Percentiles rank a stretch among this genome's conserved stretches.
phyloP scores from a whole-genome alignment of 768 basidiomycete genomes.

The Macrocybe gigantea region DNA sequence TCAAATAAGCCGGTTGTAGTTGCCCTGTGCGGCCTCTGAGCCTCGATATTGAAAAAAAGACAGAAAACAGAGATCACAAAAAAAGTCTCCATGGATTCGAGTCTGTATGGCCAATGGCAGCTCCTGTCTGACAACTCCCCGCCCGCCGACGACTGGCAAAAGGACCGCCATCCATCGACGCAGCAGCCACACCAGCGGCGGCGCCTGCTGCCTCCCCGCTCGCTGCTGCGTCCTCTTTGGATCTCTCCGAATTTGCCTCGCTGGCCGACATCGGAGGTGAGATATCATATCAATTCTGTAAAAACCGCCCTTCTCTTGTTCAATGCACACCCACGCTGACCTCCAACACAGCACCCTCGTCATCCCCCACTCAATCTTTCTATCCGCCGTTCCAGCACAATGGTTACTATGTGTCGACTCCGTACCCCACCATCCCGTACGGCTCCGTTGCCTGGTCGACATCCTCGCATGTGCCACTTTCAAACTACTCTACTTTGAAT shows the following conservation, averaged over 20 bases:
- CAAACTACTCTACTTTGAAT: slow-evolving; percentile 72
- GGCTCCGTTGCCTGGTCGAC: slow-evolving; percentile 39
- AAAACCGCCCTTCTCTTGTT: background rate
- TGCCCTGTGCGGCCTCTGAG: slow-evolving; percentile 20
- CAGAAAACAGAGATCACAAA: slow-evolving; percentile 19
- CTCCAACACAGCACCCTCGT: slow-evolving; percentile 27
- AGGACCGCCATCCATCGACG: slow-evolving; percentile 30
- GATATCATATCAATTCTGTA: slow-evolving; percentile 5
- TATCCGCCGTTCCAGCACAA: slow-evolving; percentile 34
- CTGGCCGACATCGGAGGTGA: slow-evolving; percentile 37
- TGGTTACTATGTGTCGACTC: slow-evolving; percentile 37
- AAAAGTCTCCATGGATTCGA: slow-evolving; percentile 33
- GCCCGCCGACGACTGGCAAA: slow-evolving; percentile 36
- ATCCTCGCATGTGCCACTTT: slow-evolving; percentile 48
- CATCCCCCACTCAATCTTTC: slow-evolving; percentile 33
- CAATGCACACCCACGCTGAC: background rate
- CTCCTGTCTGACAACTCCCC: slow-evolving; percentile 22
- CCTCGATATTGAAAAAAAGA: slow-evolving; percentile 16
- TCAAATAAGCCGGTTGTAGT: slow-evolving; percentile 25
- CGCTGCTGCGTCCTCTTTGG: slow-evolving; percentile 20
- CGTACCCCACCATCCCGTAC: slow-evolving; percentile 51
- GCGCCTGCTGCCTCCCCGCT: slow-evolving; percentile 14
- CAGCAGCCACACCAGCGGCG: slow-evolving; percentile 7
- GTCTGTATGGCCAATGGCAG: slow-evolving; percentile 36
- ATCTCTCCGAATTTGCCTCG: slow-evolving; percentile 36